A percentile compares a stretch with the other conserved stretches of the same genome.
These are phyloP conservation scores for Biscogniauxia sp. DNA, from an alignment of 2,329 filamentous ascomycete species.

Conservation along the genomic window DNA sequence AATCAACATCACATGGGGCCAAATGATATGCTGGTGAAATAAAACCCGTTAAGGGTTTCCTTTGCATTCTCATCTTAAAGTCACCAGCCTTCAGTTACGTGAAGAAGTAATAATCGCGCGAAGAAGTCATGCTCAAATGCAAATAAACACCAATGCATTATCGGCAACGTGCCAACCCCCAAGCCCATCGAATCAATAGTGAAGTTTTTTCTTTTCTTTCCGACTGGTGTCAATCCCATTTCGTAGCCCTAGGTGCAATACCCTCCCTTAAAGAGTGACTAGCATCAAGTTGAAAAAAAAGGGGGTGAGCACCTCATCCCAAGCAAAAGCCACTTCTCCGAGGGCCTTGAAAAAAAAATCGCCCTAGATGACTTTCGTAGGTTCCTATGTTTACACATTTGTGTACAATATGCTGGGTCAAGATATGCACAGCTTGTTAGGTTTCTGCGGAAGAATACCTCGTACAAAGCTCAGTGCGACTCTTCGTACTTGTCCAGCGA, in stretches of 20 bases:
- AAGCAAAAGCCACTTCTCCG: constrained; percentile 16
- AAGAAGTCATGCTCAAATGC: constrained; percentile 6
- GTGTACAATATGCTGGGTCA: constrained; percentile 22
- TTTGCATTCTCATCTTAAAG: constrained; percentile 26
- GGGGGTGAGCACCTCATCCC: constrained; percentile 11
- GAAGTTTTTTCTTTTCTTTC: constrained; percentile 20
- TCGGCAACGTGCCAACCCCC: constrained; percentile 6
- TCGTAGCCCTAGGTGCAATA: constrained; percentile 7
- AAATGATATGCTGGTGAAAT: background rate
- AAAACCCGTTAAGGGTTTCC: constrained; percentile 7
- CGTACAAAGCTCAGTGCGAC: constrained; percentile 32
- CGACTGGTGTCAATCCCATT: constrained; percentile 16
- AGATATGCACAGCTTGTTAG: constrained; percentile 33
- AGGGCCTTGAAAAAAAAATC: constrained; percentile 12
- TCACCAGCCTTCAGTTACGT: constrained; percentile 11
- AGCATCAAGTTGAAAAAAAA: constrained; percentile 4
- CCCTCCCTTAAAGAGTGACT: constrained; percentile 17
- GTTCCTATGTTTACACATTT: constrained; percentile 15
- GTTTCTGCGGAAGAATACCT: constrained; percentile 31
- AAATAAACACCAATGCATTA: background rate
- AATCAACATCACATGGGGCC: background rate
- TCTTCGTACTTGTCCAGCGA: constrained; percentile 30
- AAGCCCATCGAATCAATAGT: constrained; percentile 14
- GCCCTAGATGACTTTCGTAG: constrained; percentile 12
- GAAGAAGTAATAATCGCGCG: constrained; percentile 14